Conservation (phyloP, 768 basidiomycete species). For the Goffeauzyma gilvescens region DNA sequence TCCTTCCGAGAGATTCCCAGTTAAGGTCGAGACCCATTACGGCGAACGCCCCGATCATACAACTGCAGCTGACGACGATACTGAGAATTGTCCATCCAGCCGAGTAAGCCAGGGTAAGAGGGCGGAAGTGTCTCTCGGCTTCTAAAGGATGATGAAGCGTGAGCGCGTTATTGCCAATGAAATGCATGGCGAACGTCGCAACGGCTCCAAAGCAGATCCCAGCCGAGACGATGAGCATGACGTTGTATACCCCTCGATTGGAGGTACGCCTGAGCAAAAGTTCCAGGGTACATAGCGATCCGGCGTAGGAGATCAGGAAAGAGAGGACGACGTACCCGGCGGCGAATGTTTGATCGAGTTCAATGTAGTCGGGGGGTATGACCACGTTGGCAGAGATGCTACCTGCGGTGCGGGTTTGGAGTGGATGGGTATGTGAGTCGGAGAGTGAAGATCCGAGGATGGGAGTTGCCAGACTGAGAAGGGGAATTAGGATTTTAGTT, state of each 20-base stretch:
- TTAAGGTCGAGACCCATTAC: constrained; percentile 31
- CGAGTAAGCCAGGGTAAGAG: constrained; percentile 25
- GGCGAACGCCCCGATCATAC: constrained; percentile 31
- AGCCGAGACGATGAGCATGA: constrained; percentile 23
- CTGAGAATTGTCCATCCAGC: constrained; percentile 30
- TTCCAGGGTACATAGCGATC: constrained; percentile 31
- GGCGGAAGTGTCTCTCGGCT: constrained; percentile 6
- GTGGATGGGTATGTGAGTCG: no score
- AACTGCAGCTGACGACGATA: constrained; percentile 23
- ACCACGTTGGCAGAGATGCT: no score
- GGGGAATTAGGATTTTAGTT: no score
- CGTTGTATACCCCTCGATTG: constrained; percentile 27
- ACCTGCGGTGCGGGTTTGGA: no score
- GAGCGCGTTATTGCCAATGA: constrained; percentile 32
- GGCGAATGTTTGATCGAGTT: constrained; percentile 22
- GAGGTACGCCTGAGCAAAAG: constrained; percentile 30
- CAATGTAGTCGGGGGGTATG: constrained; percentile 20
- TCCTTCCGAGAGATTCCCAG: constrained; percentile 9
- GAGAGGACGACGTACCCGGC: constrained; percentile 30
- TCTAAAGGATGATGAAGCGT: constrained; percentile 22
- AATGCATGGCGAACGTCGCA: constrained; percentile 33
- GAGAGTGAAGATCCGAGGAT: no score
- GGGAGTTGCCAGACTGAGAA: no score
- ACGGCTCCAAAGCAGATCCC: constrained; percentile 31
- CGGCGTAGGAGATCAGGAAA: constrained; percentile 27